Percentiles rank a stretch among this genome's conserved stretches.
Conservation (phyloP, 768 basidiomycete genomes). For the Suillus subaureus region DNA sequence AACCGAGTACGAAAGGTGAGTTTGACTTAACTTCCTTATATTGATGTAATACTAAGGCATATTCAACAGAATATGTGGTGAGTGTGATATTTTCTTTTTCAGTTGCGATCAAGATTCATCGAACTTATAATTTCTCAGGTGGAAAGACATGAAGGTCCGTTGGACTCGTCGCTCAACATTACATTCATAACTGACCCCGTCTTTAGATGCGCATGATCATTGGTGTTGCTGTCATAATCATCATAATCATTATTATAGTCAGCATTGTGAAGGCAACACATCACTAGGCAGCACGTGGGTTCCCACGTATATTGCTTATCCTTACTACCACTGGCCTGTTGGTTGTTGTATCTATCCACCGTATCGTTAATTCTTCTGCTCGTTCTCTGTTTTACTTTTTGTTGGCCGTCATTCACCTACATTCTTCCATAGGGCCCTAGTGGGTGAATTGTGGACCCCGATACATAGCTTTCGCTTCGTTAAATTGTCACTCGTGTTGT, state of each 20-base stretch:
- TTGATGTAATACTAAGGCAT: conserved; percentile 10
- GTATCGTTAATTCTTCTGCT: conserved; percentile 31
- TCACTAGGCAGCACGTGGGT: conserved; percentile 33
- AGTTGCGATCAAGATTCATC: conserved; percentile 9
- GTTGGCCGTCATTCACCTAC: conserved; percentile 15
- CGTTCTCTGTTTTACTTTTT: conserved; percentile 21
- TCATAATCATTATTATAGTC: conserved; percentile 95
- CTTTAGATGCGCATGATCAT: conserved; percentile 95
- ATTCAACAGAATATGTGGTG: conserved; percentile 84
- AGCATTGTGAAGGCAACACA: conserved; percentile 88
- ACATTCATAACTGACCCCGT: conserved; percentile 13
- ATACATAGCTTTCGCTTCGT: conserved; percentile 18
- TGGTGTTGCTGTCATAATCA: conserved; percentile 82
- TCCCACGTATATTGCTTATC: conserved; percentile 8
- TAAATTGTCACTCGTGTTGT: conserved; percentile 26
- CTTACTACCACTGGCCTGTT: conserved; percentile 22
- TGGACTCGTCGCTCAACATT: not conserved
- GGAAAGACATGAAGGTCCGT: conserved; percentile 96
- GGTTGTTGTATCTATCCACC: conserved; percentile 49
- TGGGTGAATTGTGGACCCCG: conserved; percentile 24
- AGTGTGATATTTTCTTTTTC: conserved; percentile 31
- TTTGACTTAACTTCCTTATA: conserved; percentile 29
- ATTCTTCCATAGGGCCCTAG: conserved; percentile 13
- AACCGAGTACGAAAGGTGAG: conserved; percentile 94
- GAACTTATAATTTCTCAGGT: conserved; percentile 49